These are phyloP conservation scores for Marasmius tenuissimus DNA, from an alignment of 1,284 basidiomycete species.

Conservation along the genomic window DNA sequence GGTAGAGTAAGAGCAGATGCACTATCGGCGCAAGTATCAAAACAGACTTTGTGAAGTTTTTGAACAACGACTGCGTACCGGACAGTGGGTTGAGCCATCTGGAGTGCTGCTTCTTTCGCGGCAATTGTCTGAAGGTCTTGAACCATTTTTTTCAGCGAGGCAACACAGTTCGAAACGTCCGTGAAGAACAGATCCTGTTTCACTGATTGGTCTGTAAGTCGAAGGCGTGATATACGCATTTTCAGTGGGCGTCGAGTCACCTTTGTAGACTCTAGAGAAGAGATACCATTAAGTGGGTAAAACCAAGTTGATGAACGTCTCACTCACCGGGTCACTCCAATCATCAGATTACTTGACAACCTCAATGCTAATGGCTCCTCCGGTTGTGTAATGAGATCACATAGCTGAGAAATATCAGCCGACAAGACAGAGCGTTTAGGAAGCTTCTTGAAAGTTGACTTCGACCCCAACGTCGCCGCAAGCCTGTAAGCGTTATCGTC, in stretches of 20 bases:
- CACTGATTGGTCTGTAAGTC: conserved; percentile 40
- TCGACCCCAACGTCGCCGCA: conserved; percentile 83
- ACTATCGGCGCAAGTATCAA: conserved; percentile 31
- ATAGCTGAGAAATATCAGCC: conserved; percentile 79
- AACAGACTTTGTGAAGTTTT: background rate
- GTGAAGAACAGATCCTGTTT: conserved; percentile 80
- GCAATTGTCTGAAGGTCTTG: conserved; percentile 54
- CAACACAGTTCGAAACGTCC: conserved; percentile 78
- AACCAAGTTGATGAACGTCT: background rate
- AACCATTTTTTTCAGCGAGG: conserved; percentile 72
- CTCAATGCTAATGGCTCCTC: conserved; percentile 83
- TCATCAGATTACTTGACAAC: conserved; percentile 83
- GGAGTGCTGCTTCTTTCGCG: conserved; percentile 47
- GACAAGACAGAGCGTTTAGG: conserved; percentile 77
- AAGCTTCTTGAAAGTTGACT: conserved; percentile 80
- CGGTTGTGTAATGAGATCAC: conserved; percentile 76
- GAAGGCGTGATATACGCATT: background rate
- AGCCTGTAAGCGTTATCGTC: conserved; percentile 53
- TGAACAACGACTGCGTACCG: conserved; percentile 40
- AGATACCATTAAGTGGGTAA: conserved; percentile 10
- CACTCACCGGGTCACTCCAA: conserved; percentile 80
- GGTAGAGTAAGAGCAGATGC: conserved; percentile 59
- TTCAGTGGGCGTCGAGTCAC: conserved; percentile 29
- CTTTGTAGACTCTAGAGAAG: conserved; percentile 67
- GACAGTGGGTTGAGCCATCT: conserved; percentile 67